Evolutionary conservation across 164 flowering plant species (phyloP), one percentile per base, ranked within the genome.

Genomic region (Magnolia sinica): DNA sequence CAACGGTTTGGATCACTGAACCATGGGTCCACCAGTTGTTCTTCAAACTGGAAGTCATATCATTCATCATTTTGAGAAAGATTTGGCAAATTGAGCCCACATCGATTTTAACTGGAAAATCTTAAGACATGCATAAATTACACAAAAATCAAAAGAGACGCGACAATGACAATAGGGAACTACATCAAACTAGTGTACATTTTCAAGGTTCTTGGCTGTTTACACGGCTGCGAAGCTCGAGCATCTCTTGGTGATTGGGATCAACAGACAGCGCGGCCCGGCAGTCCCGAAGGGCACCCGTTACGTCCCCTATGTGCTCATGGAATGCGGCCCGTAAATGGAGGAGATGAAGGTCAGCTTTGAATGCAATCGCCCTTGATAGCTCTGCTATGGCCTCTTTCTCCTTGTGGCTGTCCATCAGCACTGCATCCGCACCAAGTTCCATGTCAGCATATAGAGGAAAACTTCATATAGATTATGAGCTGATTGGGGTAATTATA

Each of bases 261-360:
- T 96, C 98, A 4, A 96, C 92, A 9, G 98, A 94, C 66, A 96
- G 97, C 16, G 98, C 96, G 22, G 99, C 98, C 31, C 97, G 86
- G 76, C 99, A 94, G 81, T 96, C 99, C 31, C 99, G 81, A 16
- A 94, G 79, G 0, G 98, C 98, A 7, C 92, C 90, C 65, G 82
- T 50, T 7, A 88, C 93, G 79, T 96, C 92, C 1, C 95, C 97
- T 0, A 86, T 79, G 84, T 94, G 94, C 85, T 96, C 98, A 58
- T 94, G 97, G 80, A 94, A 96, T 45, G 97, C 97, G 1, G 99
- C 99, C 20, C 99, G 86, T 29, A 94, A 77, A 81, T 96, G 99
- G 14, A 96, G 87, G 64, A 96, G 97, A 72, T 96, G 97, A 74
- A 96, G 91, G 79, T 96, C 99, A 1, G 97, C 97, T 83, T 96